These are phyloP conservation scores for Phanerochaete sordida DNA, from an alignment of 768 basidiomycete genomes.

Conservation along the genomic window DNA sequence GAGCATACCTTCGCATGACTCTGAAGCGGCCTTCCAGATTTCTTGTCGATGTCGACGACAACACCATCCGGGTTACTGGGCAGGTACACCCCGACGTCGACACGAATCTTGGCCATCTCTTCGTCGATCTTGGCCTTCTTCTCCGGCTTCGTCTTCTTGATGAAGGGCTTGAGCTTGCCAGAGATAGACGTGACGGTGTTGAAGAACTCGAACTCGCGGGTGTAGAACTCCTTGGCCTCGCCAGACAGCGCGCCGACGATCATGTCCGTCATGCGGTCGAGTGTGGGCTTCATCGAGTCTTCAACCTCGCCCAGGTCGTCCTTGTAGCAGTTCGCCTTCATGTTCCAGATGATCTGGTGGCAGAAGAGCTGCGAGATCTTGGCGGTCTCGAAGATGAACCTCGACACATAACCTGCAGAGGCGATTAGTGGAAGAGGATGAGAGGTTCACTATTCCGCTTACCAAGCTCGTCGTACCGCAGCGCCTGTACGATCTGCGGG, in stretches of 20 bases:
- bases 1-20: conserved; percentile 87
- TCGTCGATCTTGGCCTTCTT: conserved; percentile 99
- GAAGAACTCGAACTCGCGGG: conserved; percentile 95
- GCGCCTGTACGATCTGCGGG: conserved; percentile 95
- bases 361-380: conserved; percentile 98
- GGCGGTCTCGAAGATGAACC: conserved; percentile 95
- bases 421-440: not conserved
- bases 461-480: conserved; percentile 90
- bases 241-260: conserved; percentile 88
- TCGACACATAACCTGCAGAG: conserved; percentile 78
- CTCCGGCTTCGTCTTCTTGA: conserved; percentile 92
- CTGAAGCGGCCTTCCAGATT: conserved; percentile 92
- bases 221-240: conserved; percentile 84
- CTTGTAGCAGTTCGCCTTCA: conserved; percentile 97
- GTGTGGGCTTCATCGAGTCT: conserved; percentile 92
- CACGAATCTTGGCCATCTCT: conserved; percentile 94
- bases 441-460: conserved; percentile 16
- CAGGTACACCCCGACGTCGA: conserved; percentile 94
- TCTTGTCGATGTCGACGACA: conserved; percentile 96
- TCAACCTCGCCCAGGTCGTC: conserved; percentile 87
- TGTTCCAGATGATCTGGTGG: conserved; percentile 99
- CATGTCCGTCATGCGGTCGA: conserved; percentile 80
- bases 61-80: conserved; percentile 97
- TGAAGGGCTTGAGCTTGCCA: conserved; percentile 93
- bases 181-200: conserved; percentile 96